A percentile compares a stretch with the other conserved stretches of the same genome.
These are phyloP conservation scores for Cryptococcus wingfieldii DNA, from an alignment of 1,284 basidiomycete genomes.

Conservation along the genomic window DNA sequence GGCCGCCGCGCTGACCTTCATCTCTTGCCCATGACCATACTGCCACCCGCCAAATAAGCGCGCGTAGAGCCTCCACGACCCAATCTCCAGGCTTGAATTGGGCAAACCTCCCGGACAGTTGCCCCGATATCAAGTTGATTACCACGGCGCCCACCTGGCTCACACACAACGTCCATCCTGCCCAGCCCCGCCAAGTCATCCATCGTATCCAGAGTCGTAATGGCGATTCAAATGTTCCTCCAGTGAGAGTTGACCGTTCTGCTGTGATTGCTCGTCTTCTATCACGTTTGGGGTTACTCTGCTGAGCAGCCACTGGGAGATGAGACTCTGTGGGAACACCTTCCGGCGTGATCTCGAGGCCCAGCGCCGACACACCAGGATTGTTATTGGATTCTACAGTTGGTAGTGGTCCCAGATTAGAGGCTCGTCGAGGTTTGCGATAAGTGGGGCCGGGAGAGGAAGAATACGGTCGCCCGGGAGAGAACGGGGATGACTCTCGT, in stretches of 20 bases:
- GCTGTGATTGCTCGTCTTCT: conserved; percentile 11
- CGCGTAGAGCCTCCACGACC: not conserved
- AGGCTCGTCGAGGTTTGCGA: not conserved
- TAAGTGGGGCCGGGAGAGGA: not conserved
- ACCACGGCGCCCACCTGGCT: conserved; percentile 12
- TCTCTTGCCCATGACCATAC: not conserved
- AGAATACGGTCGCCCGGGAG: not conserved
- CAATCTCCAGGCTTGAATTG: not conserved
- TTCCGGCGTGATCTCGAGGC: not conserved
- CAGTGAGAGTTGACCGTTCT: conserved; percentile 14
- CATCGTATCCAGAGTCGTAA: conserved; percentile 20
- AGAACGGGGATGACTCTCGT: not conserved
- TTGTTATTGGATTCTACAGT: too few species aligned
- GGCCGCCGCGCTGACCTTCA: conserved; percentile 3
- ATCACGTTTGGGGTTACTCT: not conserved
- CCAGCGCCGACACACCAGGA: not conserved
- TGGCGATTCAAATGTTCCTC: conserved; percentile 19
- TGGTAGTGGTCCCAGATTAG: too few species aligned
- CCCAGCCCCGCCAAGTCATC: conserved; percentile 6
- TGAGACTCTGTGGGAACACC: not conserved
- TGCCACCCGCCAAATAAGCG: conserved; percentile 1
- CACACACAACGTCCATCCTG: conserved; percentile 8
- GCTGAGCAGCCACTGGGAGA: too few species aligned
- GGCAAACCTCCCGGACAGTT: not conserved
- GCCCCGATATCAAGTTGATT: conserved; percentile 1